Evolutionary conservation across 768 basidiomycete species (phyloP), one percentile per base, ranked within the genome.

Genomic region (Crucibulum laeve): DNA sequence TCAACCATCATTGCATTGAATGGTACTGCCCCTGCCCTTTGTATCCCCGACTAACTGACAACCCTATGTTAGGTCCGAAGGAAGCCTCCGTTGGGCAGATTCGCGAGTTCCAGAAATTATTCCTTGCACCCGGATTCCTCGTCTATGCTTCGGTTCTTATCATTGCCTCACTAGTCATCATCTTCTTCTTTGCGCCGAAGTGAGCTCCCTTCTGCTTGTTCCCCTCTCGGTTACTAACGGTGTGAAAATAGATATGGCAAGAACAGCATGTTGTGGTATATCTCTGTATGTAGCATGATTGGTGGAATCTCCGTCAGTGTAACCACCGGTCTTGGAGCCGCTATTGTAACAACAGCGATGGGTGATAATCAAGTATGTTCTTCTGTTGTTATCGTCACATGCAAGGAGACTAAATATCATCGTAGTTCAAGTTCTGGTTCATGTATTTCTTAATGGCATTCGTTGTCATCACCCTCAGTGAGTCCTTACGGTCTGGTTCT

Each of bases 251-350:
- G 84, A 57, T 90, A 87, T 58, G 94, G 95, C 39, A 91, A 86
- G 65, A 81, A 82, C 66, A 89, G 81, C 57, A 96, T 97, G 95
- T 63, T 98, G 41, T 91, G 89, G 88, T 91, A 95, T 62, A 94
- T 98, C 50, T 71, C 76, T 32, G 89, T 99, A 35, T 99, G 96
- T 65, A 91, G 87, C 50, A 84, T 97, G 77, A 97, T 99, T 57
- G 96, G 96, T 14, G 96, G 96, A 0, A 84, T 95, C 38, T 89
- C 86, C 45, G 91, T 95, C 51, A 91, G 87, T 53, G 94, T 95
- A 43, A 95, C 94, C 11, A 93, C 91, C 24, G 95, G 96, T 25
- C 76, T 97, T 26, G 93, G 96, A 35, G 73, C 90, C 33, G 86
- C 92, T 17, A 96, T 98, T 54, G 84, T 99, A 21, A 82, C 86